These are phyloP conservation scores for Chondrus crispus DNA, from an alignment of 23 red algal genomes.

Conservation along the genomic window DNA sequence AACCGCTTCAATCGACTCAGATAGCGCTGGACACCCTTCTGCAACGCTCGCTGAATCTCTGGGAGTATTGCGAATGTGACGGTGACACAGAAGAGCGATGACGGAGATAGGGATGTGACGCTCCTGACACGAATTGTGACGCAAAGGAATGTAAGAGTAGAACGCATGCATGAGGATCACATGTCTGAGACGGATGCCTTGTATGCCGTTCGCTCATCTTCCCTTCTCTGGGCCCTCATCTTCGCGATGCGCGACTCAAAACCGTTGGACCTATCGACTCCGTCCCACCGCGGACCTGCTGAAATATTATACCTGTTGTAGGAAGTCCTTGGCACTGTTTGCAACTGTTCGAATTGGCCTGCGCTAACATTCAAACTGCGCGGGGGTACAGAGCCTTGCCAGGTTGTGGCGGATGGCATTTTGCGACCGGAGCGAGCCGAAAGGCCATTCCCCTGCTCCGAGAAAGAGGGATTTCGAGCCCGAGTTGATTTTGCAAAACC, in stretches of 20 bases:
- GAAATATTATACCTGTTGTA: constrained; percentile 37
- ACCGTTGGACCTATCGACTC: constrained; percentile 44
- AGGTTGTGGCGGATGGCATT: not conserved
- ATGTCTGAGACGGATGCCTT: constrained; percentile 35
- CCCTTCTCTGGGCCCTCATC: constrained; percentile 27
- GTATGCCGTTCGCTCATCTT: constrained; percentile 32
- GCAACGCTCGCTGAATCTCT: not conserved
- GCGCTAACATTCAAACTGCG: not conserved
- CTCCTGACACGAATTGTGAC: too few relatives aligned
- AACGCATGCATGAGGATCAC: too few relatives aligned
- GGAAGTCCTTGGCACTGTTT: not conserved
- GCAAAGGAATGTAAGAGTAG: too few relatives aligned
- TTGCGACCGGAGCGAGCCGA: not conserved
- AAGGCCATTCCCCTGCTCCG: not conserved
- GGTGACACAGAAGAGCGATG: too few relatives aligned
- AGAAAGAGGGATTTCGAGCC: not conserved
- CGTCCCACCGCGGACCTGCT: constrained; percentile 66
- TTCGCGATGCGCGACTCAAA: constrained; percentile 50
- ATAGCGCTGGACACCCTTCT: not conserved
- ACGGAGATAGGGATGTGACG: too few relatives aligned
- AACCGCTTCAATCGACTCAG: not conserved
- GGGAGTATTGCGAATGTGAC: not conserved
- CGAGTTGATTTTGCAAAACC: too few relatives aligned
- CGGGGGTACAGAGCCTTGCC: not conserved
- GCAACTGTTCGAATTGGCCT: not conserved